Percentiles rank a stretch among this genome's conserved stretches.
Conservation (phyloP, 768 basidiomycete genomes). For the Rhizopogon vulgaris region DNA sequence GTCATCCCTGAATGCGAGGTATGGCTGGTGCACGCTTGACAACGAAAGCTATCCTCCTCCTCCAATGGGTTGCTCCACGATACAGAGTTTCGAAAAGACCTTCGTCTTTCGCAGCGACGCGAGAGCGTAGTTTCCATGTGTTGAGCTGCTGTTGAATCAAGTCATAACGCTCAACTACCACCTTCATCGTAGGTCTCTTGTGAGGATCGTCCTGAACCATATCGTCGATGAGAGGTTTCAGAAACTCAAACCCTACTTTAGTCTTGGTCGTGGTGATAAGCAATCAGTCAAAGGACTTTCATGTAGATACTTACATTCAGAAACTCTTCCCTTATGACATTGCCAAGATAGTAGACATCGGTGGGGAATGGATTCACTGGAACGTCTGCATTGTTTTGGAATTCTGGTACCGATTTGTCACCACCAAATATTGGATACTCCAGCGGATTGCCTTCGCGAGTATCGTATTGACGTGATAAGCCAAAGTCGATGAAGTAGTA, state of each 20-base stretch:
- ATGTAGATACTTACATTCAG: conserved; percentile 16
- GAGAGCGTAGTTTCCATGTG: conserved; percentile 20
- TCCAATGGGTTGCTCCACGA: conserved; percentile 18
- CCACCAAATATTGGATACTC: conserved; percentile 30
- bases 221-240: conserved; percentile 23
- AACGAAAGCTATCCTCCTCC: conserved; percentile 13
- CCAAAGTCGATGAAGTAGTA: conserved; percentile 35
- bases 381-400: conserved; percentile 11
- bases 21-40: not conserved
- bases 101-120: conserved; percentile 14
- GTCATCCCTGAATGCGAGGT: not conserved
- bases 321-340: conserved; percentile 28
- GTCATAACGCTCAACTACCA: conserved; percentile 15
- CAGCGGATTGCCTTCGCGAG: conserved; percentile 16
- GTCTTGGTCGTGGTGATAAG: too few species aligned
- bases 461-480: conserved; percentile 24
- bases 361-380: conserved; percentile 34
- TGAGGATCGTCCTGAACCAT: conserved; percentile 29
- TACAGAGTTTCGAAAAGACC: conserved; percentile 8
- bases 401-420: conserved; percentile 38
- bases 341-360: conserved; percentile 40
- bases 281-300: too few species aligned
- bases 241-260: conserved; percentile 15
- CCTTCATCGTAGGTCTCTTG: conserved; percentile 10
- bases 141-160: conserved; percentile 4